Conservation (phyloP, 306 rosid genomes). For the Rubus idaeus region DNA sequence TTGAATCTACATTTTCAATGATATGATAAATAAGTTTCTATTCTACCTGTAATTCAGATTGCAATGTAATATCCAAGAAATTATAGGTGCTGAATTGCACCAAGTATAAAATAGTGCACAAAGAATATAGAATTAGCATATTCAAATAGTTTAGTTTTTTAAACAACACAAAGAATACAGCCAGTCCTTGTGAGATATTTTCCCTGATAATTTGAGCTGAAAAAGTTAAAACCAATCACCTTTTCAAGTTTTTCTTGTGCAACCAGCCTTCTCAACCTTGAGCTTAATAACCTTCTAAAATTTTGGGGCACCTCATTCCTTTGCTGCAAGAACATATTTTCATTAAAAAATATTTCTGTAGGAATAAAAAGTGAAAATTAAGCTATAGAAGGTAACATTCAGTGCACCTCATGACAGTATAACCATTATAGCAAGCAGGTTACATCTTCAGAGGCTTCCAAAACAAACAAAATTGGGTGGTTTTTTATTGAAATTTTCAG, state of each 20-base stretch:
- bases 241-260: slow-evolving; percentile 41
- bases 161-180: not conserved
- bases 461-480: not conserved
- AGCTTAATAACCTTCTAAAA: slow-evolving; percentile 34
- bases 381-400: not conserved
- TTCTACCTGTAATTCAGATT: not conserved
- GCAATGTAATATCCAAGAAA: not conserved
- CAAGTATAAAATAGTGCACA: not conserved
- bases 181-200: not conserved
- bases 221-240: slow-evolving; percentile 22
- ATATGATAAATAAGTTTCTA: not conserved
- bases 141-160: not conserved
- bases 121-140: not conserved
- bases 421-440: not conserved
- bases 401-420: not conserved
- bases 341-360: not conserved
- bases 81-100: not conserved
- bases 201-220: not conserved
- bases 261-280: slow-evolving; percentile 43
- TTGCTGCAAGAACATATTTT: slow-evolving; percentile 34
- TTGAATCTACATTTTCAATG: slow-evolving; percentile 26
- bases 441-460: not conserved
- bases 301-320: slow-evolving; percentile 37
- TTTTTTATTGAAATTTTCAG: not conserved
- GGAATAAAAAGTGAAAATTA: not conserved